Evolutionary conservation across 2,329 filamentous ascomycete species (phyloP).

Genomic region (Colletotrichum karsti): DNA sequence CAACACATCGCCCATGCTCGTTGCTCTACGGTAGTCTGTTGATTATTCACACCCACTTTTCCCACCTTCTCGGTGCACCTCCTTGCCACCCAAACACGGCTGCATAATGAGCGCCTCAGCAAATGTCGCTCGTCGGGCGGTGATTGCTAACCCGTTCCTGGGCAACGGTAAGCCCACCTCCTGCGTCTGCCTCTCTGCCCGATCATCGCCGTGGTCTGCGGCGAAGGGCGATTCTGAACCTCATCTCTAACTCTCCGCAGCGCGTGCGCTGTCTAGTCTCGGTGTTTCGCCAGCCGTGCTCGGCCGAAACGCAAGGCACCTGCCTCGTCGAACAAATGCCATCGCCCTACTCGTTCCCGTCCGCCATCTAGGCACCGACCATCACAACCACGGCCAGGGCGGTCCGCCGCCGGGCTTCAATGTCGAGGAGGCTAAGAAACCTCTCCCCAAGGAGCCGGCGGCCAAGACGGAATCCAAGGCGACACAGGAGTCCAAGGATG

Average conservation of each 20-base stretch:
- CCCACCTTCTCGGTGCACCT: not conserved
- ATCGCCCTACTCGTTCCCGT: slow-evolving; percentile 66
- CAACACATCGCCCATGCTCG: slow-evolving; percentile 3
- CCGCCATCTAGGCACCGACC: slow-evolving; percentile 66
- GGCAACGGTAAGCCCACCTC: slow-evolving; percentile 51
- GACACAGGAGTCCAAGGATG: slow-evolving; percentile 33
- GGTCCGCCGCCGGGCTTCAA: slow-evolving; percentile 91
- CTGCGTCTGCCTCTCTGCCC: slow-evolving; percentile 14
- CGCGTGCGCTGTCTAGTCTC: slow-evolving; percentile 55
- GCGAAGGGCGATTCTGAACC: not conserved
- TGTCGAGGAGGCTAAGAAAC: slow-evolving; percentile 87
- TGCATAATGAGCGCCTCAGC: slow-evolving; percentile 63
- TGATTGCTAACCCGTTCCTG: slow-evolving; percentile 61
- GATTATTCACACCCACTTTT: not conserved
- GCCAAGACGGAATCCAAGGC: slow-evolving; percentile 45
- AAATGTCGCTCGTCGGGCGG: slow-evolving; percentile 62
- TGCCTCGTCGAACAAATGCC: slow-evolving; percentile 56
- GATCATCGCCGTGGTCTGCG: not conserved
- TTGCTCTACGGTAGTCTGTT: slow-evolving; percentile 3
- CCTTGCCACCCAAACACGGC: slow-evolving; percentile 6
- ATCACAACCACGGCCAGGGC: slow-evolving; percentile 60
- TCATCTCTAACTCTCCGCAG: slow-evolving; percentile 43
- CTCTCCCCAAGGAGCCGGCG: slow-evolving; percentile 67
- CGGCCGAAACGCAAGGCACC: slow-evolving; percentile 53
- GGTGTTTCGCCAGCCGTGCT: slow-evolving; percentile 56